A percentile compares a stretch with the other conserved stretches of the same genome.
phyloP scores from a whole-genome alignment of 1,139 yeast species.

The Saccharomyces hybrid region DNA sequence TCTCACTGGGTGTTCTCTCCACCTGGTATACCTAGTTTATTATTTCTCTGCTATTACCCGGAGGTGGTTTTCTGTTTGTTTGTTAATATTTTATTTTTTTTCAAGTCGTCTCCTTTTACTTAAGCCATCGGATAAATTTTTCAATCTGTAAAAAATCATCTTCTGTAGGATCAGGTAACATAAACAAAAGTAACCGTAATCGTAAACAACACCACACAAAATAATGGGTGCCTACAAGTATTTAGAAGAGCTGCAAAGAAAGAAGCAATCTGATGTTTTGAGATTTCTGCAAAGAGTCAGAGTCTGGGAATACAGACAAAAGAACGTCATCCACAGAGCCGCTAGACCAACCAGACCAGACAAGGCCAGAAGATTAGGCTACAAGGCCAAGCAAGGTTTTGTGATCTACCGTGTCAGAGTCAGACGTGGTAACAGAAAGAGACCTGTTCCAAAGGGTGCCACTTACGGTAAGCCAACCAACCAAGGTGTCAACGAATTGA shows the following conservation, averaged over 20 bases:
- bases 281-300: constrained; percentile 98
- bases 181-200: not conserved
- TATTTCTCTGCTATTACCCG: not conserved
- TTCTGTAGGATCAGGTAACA: too few species aligned
- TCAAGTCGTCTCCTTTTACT: not conserved
- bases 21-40: too few species aligned
- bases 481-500: constrained; percentile 99
- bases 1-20: too few species aligned
- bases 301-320: constrained; percentile 99
- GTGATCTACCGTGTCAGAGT: constrained; percentile 98
- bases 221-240: constrained; percentile 99
- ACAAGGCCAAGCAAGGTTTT: constrained; percentile 99
- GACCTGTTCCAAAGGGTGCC: constrained; percentile 99
- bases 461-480: constrained; percentile 99
- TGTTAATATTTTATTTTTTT: not conserved
- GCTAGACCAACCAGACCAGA: constrained; percentile 99
- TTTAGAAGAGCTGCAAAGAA: constrained; percentile 98
- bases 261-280: constrained; percentile 99
- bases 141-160: not conserved
- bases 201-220: not conserved
- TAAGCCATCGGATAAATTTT: not conserved
- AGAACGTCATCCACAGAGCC: constrained; percentile 98
- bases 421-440: constrained; percentile 99
- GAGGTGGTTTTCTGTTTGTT: not conserved
- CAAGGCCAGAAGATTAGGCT: constrained; percentile 99